Evolutionary conservation across 768 basidiomycete species (phyloP), one percentile per base, ranked within the genome.

Genomic region (Cystofilobasidium macerans): DNA sequence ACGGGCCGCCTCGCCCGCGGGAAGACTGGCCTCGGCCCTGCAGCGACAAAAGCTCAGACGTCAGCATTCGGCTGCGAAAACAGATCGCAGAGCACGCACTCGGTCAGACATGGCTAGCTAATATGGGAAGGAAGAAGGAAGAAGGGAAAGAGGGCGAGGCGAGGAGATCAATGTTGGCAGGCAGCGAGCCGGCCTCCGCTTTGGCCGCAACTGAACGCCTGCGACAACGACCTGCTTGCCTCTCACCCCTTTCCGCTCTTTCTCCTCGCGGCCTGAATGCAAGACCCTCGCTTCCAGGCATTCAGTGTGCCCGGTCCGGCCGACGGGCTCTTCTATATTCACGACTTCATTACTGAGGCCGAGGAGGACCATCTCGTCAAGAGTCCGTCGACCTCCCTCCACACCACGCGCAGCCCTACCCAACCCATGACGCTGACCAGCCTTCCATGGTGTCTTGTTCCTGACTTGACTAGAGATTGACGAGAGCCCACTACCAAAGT

Each of bases 301-400:
- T 56, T 43, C 13, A 8, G 14, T 13, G 45, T 47, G 14, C 45
- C 45, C 8, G 45, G 45, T n/a, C 22, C 13, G 3, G 42, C 42
- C 22, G 42, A 42, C 24, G 53, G 33, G 11, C 22, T 56, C 8
- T 53, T 54, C 68, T 91, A 92, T 76, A 79, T 91, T 24, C 87
- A 87, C 8, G 79, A 89, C 69, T 92, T 91, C 74, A 78, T 76
- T 47, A 73, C 84, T 76, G 75, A 72, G 64, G 82, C 85, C 33
- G 90, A 94, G 77, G 89, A 94, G 72, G 77, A 79, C 43, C 86
- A 87, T 73, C 76, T 93, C 42, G 77, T 87, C 66, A 81, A 85
- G 64, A 92, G 89, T 85, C 69, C 48, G 75, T 20, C 11, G 2
- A 3, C 14, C 8, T 13, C 13, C 35, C 12, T 20, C n/a, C n/a